Percentiles rank a stretch among this genome's conserved stretches.
Conservation (phyloP, 1,139 yeast species). For the Suhomyces atakaporum region DNA sequence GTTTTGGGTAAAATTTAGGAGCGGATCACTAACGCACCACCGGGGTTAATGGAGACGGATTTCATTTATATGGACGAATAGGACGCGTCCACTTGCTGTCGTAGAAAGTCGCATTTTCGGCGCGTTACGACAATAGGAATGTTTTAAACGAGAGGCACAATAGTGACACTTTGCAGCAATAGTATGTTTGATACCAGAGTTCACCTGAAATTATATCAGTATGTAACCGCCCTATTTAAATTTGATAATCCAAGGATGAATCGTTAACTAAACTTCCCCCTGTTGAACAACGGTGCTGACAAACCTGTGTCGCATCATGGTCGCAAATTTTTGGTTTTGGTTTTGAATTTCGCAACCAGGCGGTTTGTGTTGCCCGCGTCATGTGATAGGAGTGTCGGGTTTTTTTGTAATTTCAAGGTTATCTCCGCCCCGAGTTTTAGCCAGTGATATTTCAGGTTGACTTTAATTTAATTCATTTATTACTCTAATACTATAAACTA, state of each 20-base stretch:
- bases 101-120: slow-evolving; percentile 7
- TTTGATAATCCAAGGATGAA: too few species aligned
- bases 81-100: slow-evolving; percentile 10
- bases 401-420: background rate
- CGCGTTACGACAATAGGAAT: slow-evolving; percentile 9
- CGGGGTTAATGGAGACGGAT: too few species aligned
- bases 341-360: slow-evolving; percentile 8
- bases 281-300: background rate
- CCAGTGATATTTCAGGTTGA: too few species aligned
- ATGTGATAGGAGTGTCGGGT: background rate
- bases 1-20: background rate
- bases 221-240: too few species aligned
- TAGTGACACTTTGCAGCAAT: background rate
- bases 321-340: slow-evolving; percentile 5
- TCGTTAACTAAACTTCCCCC: too few species aligned
- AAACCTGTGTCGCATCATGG: slow-evolving; percentile 4
- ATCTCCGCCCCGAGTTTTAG: too few species aligned
- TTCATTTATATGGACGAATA: background rate
- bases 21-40: too few species aligned
- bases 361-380: background rate
- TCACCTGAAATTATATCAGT: too few species aligned
- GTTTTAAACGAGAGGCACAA: slow-evolving; percentile 6
- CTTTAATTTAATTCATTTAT: too few species aligned
- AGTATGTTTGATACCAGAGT: background rate
- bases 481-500: too few species aligned